These are phyloP conservation scores for Verbascum thapsus DNA, from an alignment of 257 asterid genomes.

Conservation along the genomic window DNA sequence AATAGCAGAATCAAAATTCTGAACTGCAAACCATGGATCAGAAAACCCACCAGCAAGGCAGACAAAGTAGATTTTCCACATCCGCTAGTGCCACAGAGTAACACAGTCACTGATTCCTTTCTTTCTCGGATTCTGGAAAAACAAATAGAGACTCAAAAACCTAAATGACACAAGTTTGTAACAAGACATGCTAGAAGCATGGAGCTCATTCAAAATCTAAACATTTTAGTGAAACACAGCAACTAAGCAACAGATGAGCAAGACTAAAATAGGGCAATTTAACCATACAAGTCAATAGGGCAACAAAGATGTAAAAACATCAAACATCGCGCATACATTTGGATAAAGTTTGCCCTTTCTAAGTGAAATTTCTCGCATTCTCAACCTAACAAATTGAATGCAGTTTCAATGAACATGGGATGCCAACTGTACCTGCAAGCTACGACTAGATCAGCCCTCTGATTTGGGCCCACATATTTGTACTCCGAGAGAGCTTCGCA, in stretches of 20 bases:
- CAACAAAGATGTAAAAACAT: background rate
- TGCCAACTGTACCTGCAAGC: conserved; percentile 86
- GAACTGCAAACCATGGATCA: conserved; percentile 12
- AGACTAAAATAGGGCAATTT: too few species aligned
- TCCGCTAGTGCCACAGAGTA: conserved; percentile 97
- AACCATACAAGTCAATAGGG: conserved; percentile 8
- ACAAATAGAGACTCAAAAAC: conserved; percentile 21
- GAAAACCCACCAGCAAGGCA: conserved; percentile 84
- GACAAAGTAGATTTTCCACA: conserved; percentile 99
- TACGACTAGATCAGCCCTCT: conserved; percentile 83
- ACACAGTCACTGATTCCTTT: conserved; percentile 84
- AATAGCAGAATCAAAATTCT: conserved; percentile 8
- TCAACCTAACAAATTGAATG: conserved; percentile 18
- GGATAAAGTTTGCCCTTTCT: background rate
- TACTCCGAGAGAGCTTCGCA: conserved; percentile 89
- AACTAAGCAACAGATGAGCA: conserved; percentile 13
- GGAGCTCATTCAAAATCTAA: conserved; percentile 3
- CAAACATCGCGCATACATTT: conserved; percentile 6
- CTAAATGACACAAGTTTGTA: conserved; percentile 17
- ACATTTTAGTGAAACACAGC: background rate
- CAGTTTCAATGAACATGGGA: conserved; percentile 4
- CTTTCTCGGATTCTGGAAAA: conserved; percentile 85
- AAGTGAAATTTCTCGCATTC: conserved; percentile 10
- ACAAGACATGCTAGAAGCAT: background rate
- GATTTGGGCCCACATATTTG: conserved; percentile 93